Evolutionary conservation across 2,329 filamentous ascomycete species (phyloP).

Genomic region (Colletotrichum eleusines): DNA sequence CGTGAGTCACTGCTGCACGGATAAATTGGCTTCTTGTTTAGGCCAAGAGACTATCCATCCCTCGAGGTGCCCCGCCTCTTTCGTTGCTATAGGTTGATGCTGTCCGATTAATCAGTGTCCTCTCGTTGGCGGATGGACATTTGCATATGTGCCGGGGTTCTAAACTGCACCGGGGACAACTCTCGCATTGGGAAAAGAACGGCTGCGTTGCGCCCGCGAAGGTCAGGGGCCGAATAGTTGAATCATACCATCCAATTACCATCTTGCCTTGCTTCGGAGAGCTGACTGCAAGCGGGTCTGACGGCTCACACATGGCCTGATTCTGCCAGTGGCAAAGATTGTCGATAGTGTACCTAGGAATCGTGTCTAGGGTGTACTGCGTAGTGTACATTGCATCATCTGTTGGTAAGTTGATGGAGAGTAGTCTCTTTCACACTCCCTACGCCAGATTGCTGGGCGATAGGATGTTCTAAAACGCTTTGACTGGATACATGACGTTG

Average conservation of each 20-base stretch:
- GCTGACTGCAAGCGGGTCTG: conserved; percentile 14
- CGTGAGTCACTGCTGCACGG: conserved; percentile 12
- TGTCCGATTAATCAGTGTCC: not conserved
- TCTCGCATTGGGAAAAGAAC: conserved; percentile 25
- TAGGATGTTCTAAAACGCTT: not conserved
- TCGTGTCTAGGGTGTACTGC: not conserved
- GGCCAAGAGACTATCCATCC: not conserved
- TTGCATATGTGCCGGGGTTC: not conserved
- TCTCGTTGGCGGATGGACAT: conserved; percentile 9
- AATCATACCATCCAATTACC: not conserved
- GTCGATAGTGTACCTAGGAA: not conserved
- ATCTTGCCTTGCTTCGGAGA: conserved; percentile 9
- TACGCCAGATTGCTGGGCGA: not conserved
- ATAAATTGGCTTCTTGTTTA: conserved; percentile 33
- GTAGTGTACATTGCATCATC: too few species aligned
- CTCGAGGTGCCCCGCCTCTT: conserved; percentile 7
- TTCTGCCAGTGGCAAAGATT: not conserved
- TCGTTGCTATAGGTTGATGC: not conserved
- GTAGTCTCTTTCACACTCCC: conserved; percentile 2
- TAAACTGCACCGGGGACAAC: conserved; percentile 3
- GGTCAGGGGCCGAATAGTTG: conserved; percentile 3
- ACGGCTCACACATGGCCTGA: not conserved
- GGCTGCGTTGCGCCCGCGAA: conserved; percentile 24
- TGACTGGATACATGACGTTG: conserved; percentile 4
- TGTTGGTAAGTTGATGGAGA: not conserved